Percentiles rank a stretch among this genome's conserved stretches.
These are phyloP conservation scores for Pilatotrama ljubarskyi DNA, from an alignment of 768 basidiomycete species.

Conservation along the genomic window DNA sequence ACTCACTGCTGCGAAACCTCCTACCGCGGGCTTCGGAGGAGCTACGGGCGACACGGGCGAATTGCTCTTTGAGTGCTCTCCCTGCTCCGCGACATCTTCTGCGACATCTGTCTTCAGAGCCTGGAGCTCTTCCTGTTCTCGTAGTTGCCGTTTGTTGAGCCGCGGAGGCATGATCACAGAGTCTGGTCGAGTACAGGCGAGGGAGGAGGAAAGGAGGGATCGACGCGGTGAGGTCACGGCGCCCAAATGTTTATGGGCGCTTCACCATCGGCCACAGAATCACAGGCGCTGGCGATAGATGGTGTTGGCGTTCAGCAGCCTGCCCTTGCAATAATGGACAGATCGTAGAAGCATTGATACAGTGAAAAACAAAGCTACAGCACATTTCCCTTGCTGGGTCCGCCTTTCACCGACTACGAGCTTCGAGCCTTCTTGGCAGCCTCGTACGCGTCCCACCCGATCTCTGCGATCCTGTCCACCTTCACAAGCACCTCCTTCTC, in stretches of 20 bases:
- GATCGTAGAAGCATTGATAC: background rate
- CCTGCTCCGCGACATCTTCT: slow-evolving; percentile 30
- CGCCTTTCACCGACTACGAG: background rate
- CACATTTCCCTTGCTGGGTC: background rate
- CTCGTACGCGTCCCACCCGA: slow-evolving; percentile 72
- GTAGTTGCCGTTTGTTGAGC: slow-evolving; percentile 82
- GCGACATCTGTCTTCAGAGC: slow-evolving; percentile 43
- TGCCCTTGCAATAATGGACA: background rate
- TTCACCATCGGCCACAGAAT: background rate
- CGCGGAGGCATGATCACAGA: slow-evolving; percentile 58
- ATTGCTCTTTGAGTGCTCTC: slow-evolving; percentile 38
- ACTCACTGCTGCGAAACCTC: slow-evolving; percentile 28
- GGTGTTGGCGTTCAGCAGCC: background rate
- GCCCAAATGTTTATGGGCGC: background rate
- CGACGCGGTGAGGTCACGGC: slow-evolving; percentile 1
- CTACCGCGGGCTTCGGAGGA: slow-evolving; percentile 22
- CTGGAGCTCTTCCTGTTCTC: slow-evolving; percentile 80
- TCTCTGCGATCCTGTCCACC: slow-evolving; percentile 67
- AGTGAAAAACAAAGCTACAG: slow-evolving; percentile 8
- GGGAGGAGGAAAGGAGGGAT: background rate
- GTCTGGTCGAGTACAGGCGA: background rate
- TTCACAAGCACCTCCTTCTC: slow-evolving; percentile 80
- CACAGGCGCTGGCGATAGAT: background rate
- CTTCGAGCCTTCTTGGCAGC: slow-evolving; percentile 5
- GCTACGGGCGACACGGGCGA: slow-evolving; percentile 21